Percentiles rank a stretch among this genome's conserved stretches.
These are phyloP conservation scores for Gossypium trilobum DNA, from an alignment of 441 rosid species.

Conservation along the genomic window DNA sequence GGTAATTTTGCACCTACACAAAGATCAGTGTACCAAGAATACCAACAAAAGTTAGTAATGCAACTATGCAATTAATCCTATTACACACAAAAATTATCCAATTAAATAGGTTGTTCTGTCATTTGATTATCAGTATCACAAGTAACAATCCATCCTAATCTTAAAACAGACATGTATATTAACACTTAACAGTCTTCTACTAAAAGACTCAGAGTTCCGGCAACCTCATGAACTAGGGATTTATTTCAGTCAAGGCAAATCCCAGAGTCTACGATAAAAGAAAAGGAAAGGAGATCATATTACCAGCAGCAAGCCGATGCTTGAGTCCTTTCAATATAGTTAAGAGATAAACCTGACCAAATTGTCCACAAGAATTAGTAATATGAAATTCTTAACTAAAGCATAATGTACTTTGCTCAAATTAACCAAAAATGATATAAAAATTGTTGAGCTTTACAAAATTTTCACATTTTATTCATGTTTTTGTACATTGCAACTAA, in stretches of 20 bases:
- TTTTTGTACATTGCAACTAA: not conserved
- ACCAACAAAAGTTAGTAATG: conserved; percentile 8
- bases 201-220: not conserved
- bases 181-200: not conserved
- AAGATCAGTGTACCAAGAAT: conserved; percentile 6
- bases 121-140: not conserved
- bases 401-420: not conserved
- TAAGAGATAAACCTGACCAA: conserved; percentile 70
- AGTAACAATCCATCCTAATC: not conserved
- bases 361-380: conserved; percentile 7
- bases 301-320: conserved; percentile 96
- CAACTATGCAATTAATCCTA: not conserved
- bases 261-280: not conserved
- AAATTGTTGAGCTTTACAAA: not conserved
- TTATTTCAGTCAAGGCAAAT: not conserved
- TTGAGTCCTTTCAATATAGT: conserved; percentile 78
- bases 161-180: not conserved
- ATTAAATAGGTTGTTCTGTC: not conserved
- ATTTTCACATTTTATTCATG: not conserved
- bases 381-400: not conserved
- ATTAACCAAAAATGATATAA: not conserved
- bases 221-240: conserved; percentile 1
- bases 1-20: conserved; percentile 68
- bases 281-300: conserved; percentile 16
- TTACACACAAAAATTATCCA: not conserved